These are phyloP conservation scores for Podospora fimiseda DNA, from an alignment of 495 filamentous ascomycete species.

Conservation along the genomic window DNA sequence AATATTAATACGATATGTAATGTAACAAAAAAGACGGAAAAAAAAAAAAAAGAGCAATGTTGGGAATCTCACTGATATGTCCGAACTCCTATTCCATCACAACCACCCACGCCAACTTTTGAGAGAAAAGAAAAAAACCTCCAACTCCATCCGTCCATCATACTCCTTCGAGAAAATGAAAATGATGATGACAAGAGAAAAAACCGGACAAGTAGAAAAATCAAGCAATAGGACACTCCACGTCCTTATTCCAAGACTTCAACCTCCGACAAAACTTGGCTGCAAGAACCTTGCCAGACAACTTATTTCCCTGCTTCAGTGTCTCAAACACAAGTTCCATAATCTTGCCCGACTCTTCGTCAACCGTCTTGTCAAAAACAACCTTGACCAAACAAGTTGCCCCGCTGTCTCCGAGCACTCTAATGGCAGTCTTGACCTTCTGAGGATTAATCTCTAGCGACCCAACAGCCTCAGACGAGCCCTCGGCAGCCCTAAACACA, in stretches of 20 bases:
- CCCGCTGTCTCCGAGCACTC: not conserved
- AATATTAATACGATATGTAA: not conserved
- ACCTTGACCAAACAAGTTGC: conserved; percentile 12
- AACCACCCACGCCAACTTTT: no score
- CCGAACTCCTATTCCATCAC: no score
- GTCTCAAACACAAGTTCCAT: conserved; percentile 16
- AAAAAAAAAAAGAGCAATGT: not conserved
- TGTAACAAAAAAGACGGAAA: not conserved
- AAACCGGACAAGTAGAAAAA: not conserved
- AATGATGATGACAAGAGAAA: not conserved
- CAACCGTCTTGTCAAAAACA: not conserved
- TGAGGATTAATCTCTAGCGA: conserved; percentile 19
- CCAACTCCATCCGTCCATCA: not conserved
- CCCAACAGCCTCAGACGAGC: not conserved
- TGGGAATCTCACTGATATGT: no score
- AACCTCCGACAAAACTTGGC: conserved; percentile 31
- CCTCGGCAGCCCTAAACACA: conserved; percentile 4
- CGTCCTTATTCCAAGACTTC: conserved; percentile 17
- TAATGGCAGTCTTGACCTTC: conserved; percentile 13
- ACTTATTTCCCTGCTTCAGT: conserved; percentile 6
- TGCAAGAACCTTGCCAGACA: conserved; percentile 28
- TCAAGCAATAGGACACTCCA: conserved; percentile 10
- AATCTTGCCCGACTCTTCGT: not conserved
- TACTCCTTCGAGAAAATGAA: not conserved
- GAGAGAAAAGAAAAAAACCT: no score